These are phyloP conservation scores for Epichloe glyceriae DNA, from an alignment of 2,329 filamentous ascomycete species.

Conservation along the genomic window DNA sequence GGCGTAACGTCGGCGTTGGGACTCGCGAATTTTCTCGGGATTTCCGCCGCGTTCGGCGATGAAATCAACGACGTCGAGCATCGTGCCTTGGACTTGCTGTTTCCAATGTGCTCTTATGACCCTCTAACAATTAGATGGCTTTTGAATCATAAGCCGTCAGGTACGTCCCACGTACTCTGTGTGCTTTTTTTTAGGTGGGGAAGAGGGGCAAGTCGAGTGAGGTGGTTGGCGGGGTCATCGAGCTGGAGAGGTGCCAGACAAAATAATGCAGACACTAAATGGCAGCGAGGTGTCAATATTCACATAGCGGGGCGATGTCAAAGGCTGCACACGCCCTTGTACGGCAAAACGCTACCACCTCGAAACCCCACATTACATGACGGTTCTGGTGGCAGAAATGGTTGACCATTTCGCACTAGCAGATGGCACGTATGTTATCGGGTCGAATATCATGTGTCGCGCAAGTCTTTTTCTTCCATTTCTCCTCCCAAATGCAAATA, in stretches of 20 bases:
- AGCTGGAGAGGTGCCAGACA: neutral
- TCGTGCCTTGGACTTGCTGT: conserved; percentile 19
- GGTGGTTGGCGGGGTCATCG: neutral
- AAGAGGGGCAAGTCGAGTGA: neutral
- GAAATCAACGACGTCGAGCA: conserved; percentile 70
- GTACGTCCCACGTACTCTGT: neutral
- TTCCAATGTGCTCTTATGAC: neutral
- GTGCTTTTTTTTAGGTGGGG: neutral
- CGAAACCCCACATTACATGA: too few relatives aligned
- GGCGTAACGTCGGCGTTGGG: conserved; percentile 70
- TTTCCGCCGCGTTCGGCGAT: conserved; percentile 81
- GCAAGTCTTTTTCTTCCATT: too few relatives aligned
- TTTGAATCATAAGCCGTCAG: neutral
- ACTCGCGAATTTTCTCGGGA: conserved; percentile 83
- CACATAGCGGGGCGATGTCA: neutral
- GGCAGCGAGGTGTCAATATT: neutral
- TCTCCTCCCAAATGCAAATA: too few relatives aligned
- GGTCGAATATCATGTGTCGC: too few relatives aligned
- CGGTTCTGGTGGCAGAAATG: too few relatives aligned
- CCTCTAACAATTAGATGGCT: neutral
- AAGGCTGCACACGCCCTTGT: too few relatives aligned
- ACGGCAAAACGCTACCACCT: neutral
- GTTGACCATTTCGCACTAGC: too few relatives aligned
- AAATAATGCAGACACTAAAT: neutral
- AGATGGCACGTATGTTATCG: too few relatives aligned